These are phyloP conservation scores for Phytophthora pini DNA, from an alignment of 352 stramenopile genomes.

Conservation along the genomic window DNA sequence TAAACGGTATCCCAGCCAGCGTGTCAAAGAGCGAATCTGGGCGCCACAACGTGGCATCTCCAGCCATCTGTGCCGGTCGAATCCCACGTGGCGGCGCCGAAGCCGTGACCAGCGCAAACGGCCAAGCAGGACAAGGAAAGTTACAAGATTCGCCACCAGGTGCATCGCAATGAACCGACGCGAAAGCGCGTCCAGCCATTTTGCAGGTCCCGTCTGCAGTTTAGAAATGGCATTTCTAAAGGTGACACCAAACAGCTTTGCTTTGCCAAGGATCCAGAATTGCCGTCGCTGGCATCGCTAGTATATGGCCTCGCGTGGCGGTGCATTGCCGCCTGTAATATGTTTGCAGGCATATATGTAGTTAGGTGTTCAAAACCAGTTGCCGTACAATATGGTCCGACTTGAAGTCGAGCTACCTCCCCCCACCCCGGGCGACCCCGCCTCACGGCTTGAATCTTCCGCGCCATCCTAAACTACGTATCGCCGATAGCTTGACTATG, in stretches of 20 bases:
- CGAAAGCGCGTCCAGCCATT: conserved; percentile 29
- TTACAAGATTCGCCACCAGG: conserved; percentile 11
- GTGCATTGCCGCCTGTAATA: too few relatives aligned
- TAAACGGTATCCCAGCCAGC: conserved; percentile 9
- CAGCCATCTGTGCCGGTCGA: conserved; percentile 11
- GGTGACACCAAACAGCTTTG: background rate
- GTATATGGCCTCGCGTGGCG: too few relatives aligned
- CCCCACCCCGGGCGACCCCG: too few relatives aligned
- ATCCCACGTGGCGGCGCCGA: conserved; percentile 19
- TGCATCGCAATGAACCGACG: conserved; percentile 11
- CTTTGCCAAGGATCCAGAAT: background rate
- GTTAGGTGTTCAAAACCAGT: conserved; percentile 12
- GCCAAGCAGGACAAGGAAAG: conserved; percentile 2
- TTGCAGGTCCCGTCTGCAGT: conserved; percentile 10
- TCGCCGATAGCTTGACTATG: too few relatives aligned
- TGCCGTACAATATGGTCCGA: conserved; percentile 8
- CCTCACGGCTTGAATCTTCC: too few relatives aligned
- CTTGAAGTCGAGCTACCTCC: conserved; percentile 16
- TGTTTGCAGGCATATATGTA: too few relatives aligned
- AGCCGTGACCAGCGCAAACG: conserved; percentile 7
- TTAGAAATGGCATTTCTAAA: conserved; percentile 14
- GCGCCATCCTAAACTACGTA: too few relatives aligned
- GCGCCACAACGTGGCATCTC: conserved; percentile 15
- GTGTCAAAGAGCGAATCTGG: conserved; percentile 20
- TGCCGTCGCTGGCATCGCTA: too few relatives aligned